Percentiles rank a stretch among this genome's conserved stretches.
phyloP scores from a whole-genome alignment of 306 rosid genomes.

The Medicago ruthenica region DNA sequence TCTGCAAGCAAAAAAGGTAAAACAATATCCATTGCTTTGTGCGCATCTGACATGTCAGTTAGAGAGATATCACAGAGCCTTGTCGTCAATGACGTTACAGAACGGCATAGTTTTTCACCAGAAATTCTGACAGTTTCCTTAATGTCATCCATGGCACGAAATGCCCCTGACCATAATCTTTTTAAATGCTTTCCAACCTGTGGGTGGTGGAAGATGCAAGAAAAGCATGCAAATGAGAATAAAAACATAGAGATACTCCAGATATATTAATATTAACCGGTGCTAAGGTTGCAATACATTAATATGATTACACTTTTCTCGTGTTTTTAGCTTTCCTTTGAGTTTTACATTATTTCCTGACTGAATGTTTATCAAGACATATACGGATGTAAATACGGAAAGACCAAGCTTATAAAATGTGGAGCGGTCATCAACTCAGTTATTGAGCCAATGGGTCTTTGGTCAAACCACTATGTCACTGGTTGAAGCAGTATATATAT shows the following conservation, averaged over 20 bases:
- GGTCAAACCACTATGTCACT: background rate
- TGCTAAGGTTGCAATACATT: constrained; percentile 12
- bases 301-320: background rate
- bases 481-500: background rate
- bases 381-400: background rate
- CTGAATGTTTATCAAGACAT: background rate
- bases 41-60: constrained; percentile 75
- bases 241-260: constrained; percentile 18
- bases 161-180: constrained; percentile 83
- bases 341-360: background rate
- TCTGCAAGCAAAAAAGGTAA: constrained; percentile 88
- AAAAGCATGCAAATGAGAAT: constrained; percentile 36
- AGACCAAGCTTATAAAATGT: background rate
- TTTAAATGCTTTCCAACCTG: constrained; percentile 84
- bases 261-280: constrained; percentile 17
- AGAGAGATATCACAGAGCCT: constrained; percentile 91
- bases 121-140: constrained; percentile 93
- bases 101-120: constrained; percentile 87
- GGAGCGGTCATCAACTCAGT: background rate
- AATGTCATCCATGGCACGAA: constrained; percentile 96
- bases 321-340: constrained; percentile 1
- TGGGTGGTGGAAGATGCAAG: constrained; percentile 26
- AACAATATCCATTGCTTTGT: constrained; percentile 86
- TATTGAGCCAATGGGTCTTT: background rate
- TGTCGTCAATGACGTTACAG: constrained; percentile 73